phyloP scores from a whole-genome alignment of 2,329 filamentous ascomycete genomes.

The Cryphonectria carpinicola region DNA sequence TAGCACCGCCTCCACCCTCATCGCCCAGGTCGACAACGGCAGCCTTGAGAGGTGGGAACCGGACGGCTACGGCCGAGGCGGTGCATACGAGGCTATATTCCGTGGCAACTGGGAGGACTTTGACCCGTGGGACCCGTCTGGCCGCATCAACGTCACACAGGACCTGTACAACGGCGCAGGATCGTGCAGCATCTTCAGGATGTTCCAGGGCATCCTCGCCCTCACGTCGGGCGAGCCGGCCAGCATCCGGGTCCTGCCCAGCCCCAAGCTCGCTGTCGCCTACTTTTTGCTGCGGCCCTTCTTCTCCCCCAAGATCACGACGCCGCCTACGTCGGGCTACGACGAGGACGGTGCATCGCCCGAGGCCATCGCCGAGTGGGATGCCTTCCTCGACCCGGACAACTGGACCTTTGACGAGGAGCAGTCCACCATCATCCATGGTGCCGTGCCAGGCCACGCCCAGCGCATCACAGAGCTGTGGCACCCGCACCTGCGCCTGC shows the following conservation, averaged over 20 bases:
- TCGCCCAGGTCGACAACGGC: constrained; percentile 73
- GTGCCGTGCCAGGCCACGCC: constrained; percentile 60
- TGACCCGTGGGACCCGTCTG: constrained; percentile 59
- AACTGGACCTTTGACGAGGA: constrained; percentile 53
- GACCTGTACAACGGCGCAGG: constrained; percentile 63
- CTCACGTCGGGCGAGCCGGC: constrained; percentile 55
- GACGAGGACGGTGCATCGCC: constrained; percentile 33
- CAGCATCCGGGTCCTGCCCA: constrained; percentile 52
- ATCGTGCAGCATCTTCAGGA: constrained; percentile 61
- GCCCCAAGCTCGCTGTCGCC: constrained; percentile 51
- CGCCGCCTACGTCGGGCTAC: constrained; percentile 42
- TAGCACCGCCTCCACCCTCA: constrained; percentile 51
- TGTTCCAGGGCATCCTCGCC: constrained; percentile 62
- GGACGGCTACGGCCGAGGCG: constrained; percentile 65
- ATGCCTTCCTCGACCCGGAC: constrained; percentile 52
- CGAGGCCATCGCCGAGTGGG: constrained; percentile 48
- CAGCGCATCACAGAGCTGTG: constrained; percentile 61
- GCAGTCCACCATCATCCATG: constrained; percentile 60
- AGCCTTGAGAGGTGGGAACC: constrained; percentile 74
- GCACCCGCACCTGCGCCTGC: constrained; percentile 60
- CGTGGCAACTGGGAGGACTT: constrained; percentile 59
- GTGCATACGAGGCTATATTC: constrained; percentile 59
- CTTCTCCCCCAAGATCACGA: constrained; percentile 50
- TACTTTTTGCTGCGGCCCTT: constrained; percentile 57
- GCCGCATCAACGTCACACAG: constrained; percentile 55